Evolutionary conservation across 768 basidiomycete species (phyloP).

Genomic region (Lentinula edodes): DNA sequence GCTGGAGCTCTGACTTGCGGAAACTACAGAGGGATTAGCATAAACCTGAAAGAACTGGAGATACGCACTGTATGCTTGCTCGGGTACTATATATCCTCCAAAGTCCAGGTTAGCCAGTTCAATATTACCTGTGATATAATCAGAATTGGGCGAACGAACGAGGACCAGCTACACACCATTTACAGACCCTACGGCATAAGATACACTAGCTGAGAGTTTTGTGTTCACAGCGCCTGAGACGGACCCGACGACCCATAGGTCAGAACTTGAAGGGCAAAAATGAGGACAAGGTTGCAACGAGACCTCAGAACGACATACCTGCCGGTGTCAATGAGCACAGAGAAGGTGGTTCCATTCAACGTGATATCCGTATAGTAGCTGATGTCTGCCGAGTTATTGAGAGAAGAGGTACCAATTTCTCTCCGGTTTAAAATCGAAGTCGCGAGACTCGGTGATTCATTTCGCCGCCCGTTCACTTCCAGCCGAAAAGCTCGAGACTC

Average conservation of each 20-base stretch:
- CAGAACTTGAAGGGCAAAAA: constrained; percentile 38
- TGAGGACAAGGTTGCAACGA: background rate
- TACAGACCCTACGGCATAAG: constrained; percentile 51
- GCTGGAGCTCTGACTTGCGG: constrained; percentile 24
- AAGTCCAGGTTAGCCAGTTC: constrained; percentile 39
- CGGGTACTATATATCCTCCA: constrained; percentile 33
- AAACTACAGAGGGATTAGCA: constrained; percentile 25
- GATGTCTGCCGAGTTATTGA: constrained; percentile 31
- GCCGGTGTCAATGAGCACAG: constrained; percentile 41
- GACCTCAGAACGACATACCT: constrained; percentile 16
- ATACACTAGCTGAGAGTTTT: constrained; percentile 31
- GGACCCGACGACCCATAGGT: constrained; percentile 51
- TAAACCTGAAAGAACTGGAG: background rate
- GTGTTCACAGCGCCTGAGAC: constrained; percentile 35
- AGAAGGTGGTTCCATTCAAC: constrained; percentile 29
- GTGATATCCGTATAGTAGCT: constrained; percentile 34
- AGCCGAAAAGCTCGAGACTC: constrained; percentile 3
- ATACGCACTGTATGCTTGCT: constrained; percentile 45
- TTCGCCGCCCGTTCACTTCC: constrained; percentile 10
- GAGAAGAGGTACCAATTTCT: constrained; percentile 9
- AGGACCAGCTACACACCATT: constrained; percentile 29
- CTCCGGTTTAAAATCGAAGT: background rate
- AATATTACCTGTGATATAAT: constrained; percentile 32
- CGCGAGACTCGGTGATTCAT: constrained; percentile 4
- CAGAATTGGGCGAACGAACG: background rate